Evolutionary conservation across 2,329 filamentous ascomycete species (phyloP).

Genomic region (Sporothrix sp.): DNA sequence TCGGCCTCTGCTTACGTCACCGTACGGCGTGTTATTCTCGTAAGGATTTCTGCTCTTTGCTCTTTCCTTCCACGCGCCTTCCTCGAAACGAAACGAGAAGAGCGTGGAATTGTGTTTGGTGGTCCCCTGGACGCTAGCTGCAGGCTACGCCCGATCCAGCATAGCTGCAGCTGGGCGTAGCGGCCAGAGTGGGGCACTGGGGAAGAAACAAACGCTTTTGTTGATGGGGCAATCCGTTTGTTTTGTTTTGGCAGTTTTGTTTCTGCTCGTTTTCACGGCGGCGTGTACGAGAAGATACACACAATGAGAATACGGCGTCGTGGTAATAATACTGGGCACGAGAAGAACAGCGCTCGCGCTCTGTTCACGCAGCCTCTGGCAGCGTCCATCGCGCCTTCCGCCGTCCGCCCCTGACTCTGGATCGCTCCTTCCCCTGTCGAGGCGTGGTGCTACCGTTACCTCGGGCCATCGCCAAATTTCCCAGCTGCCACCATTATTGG

Average conservation of each 20-base stretch:
- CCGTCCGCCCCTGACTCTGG: neutral
- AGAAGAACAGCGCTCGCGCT: too few relatives aligned
- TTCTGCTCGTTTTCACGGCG: neutral
- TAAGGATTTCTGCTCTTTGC: too few relatives aligned
- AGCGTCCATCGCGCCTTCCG: too few relatives aligned
- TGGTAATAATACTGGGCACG: too few relatives aligned
- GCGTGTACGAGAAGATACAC: neutral
- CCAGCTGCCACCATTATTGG: neutral
- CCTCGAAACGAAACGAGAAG: too few relatives aligned
- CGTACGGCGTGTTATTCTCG: too few relatives aligned
- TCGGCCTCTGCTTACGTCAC: too few relatives aligned
- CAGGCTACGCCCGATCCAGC: constrained; percentile 6
- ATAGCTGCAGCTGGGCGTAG: constrained; percentile 1
- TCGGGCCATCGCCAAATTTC: constrained; percentile 1
- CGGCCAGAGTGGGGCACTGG: neutral
- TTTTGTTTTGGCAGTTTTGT: constrained; percentile 2
- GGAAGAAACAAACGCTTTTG: constrained; percentile 6
- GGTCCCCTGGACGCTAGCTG: neutral
- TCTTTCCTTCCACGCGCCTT: neutral
- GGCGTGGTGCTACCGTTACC: constrained; percentile 10
- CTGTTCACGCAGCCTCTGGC: too few relatives aligned
- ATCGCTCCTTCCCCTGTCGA: neutral
- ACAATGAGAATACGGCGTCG: too few relatives aligned
- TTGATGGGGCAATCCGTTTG: constrained; percentile 8
- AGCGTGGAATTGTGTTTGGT: too few relatives aligned